A percentile compares a stretch with the other conserved stretches of the same genome.
phyloP scores from a whole-genome alignment of 805 yeast genomes.

The Ogataea nonfermentans region DNA sequence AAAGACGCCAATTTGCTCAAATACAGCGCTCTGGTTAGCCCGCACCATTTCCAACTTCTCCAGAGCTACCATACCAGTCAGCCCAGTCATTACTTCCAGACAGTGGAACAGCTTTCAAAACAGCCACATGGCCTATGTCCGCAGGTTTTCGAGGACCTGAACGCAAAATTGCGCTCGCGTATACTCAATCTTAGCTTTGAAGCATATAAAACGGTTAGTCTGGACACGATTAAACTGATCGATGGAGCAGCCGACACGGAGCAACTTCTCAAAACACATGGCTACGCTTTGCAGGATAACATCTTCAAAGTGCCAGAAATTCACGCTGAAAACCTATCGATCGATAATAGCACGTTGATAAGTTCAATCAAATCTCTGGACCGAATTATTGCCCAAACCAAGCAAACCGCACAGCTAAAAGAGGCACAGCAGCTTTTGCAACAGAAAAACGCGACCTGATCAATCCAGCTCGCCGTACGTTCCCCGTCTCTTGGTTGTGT shows the following conservation, averaged over 20 bases:
- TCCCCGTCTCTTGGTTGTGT: slow-evolving; percentile 72
- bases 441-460: neutral
- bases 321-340: neutral
- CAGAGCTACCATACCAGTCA: slow-evolving; percentile 18
- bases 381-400: neutral
- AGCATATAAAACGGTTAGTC: neutral
- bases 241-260: slow-evolving; percentile 6
- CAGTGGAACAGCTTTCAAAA: slow-evolving; percentile 7
- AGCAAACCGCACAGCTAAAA: slow-evolving; percentile 4
- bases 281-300: slow-evolving; percentile 10
- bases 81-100: slow-evolving; percentile 10
- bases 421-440: slow-evolving; percentile 1
- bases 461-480: slow-evolving; percentile 33
- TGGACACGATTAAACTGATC: slow-evolving; percentile 3
- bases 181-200: slow-evolving; percentile 4
- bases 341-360: slow-evolving; percentile 3
- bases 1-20: slow-evolving; percentile 16
- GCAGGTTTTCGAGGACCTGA: slow-evolving; percentile 11
- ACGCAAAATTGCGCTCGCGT: slow-evolving; percentile 11
- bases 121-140: slow-evolving; percentile 1
- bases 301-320: slow-evolving; percentile 1
- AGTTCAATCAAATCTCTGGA: slow-evolving; percentile 8
- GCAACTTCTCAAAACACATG: slow-evolving; percentile 10
- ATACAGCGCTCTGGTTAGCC: slow-evolving; percentile 10
- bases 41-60: slow-evolving; percentile 11